Base-by-base conservation (phyloP, 768 basidiomycete species). In the Artomyces pyxidatus region DNA sequence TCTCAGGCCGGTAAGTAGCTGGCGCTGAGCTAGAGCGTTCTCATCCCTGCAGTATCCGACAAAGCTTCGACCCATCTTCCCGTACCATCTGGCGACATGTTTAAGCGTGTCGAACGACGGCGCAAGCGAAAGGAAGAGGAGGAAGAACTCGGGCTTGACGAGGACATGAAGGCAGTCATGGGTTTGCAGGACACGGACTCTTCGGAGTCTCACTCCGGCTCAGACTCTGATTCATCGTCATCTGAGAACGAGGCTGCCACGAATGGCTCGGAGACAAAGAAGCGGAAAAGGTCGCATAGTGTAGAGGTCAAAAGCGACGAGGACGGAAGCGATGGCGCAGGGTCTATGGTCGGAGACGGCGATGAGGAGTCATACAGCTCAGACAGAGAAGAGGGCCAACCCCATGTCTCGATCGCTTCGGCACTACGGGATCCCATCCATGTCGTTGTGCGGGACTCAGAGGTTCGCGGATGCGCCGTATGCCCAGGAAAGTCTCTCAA, bases 401-500 rank as follows among this genome's bases (percentile, higher is more conserved):
- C 74, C 2, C 64, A 68, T 6, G 69, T 86, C 55, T 71, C 78
- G 7, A 69, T 88, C 37, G 58, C 69, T 37, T 75, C 83, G 58
- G 85, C 77, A 10, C 71, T 87, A 41, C 64, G 66, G 22, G 75
- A 86, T 47, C 81, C 88, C 1, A 57, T 90, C 28, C 85, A 81
- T 61, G 60, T 76, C 54, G 65, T 81, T 28, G 75, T 79, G 4
- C 53, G 76, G 10, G 70, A 81, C 21, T 75, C 81, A 3, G 75
- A 75, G 21, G 60, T 77, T 29, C 74, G 75, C 53, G 74, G 71
- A 8, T 89, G 88, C 61, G 70, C 81, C 7, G 59, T 84, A 5
- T 90, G 88, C 63, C 85, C 83, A 10, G 80, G 79, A 32, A 90
- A 86, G 60, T 59, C 73, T n/a, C 70, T 90, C 35, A 87, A 87